A percentile compares a stretch with the other conserved stretches of the same genome.
phyloP scores from a whole-genome alignment of 495 filamentous ascomycete species.

The Neurospora intermedia region DNA sequence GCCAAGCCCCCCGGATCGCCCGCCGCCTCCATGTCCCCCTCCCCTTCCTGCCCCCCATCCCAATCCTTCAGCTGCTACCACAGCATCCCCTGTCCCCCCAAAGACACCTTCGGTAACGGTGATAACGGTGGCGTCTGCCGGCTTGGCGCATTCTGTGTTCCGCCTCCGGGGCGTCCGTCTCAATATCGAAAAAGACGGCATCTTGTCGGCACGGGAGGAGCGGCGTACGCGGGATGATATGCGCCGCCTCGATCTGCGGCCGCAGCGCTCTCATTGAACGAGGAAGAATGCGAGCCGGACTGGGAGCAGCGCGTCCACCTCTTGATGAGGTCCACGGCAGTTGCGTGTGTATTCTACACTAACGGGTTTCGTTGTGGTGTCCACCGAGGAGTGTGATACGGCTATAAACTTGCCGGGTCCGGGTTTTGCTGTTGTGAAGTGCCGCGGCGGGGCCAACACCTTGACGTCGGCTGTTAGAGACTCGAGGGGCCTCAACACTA shows the following conservation, averaged over 20 bases:
- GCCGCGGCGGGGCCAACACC: neutral
- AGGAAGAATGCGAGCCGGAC: neutral
- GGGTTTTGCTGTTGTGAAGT: neutral
- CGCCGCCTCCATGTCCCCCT: neutral
- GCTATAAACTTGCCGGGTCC: neutral
- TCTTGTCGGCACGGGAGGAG: conserved; percentile 3
- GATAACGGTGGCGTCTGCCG: neutral
- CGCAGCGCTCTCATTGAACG: conserved; percentile 10
- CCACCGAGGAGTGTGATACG: neutral
- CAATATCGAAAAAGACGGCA: conserved; percentile 24
- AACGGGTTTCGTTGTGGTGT: neutral
- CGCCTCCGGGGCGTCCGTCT: conserved; percentile 13
- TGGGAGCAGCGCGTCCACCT: neutral
- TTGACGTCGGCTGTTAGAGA: neutral
- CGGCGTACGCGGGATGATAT: neutral
- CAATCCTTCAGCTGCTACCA: neutral
- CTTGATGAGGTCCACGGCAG: neutral
- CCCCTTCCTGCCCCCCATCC: neutral
- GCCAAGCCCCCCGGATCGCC: conserved; percentile 9
- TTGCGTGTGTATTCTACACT: neutral
- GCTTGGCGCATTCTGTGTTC: conserved; percentile 5
- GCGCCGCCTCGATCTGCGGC: neutral
- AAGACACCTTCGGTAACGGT: neutral
- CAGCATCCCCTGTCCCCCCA: conserved; percentile 3
- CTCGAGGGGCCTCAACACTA: neutral